A percentile compares a stretch with the other conserved stretches of the same genome.
These are phyloP conservation scores for Boletus sp. DNA, from an alignment of 768 basidiomycete genomes.

Conservation along the genomic window DNA sequence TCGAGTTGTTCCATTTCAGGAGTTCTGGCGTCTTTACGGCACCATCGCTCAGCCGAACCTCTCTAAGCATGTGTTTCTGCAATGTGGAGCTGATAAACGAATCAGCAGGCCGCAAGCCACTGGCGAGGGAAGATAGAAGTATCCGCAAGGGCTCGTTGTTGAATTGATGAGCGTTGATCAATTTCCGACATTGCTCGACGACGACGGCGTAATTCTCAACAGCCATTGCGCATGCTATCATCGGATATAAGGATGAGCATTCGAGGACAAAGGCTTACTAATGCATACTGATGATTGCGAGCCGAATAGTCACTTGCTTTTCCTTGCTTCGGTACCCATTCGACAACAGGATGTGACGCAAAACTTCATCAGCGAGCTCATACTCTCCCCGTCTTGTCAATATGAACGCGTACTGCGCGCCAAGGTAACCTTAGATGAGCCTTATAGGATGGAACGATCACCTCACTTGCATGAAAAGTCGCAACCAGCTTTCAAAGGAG, in stretches of 20 bases:
- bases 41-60: conserved; percentile 67
- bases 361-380: conserved; percentile 68
- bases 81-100: conserved; percentile 75
- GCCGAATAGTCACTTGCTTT: conserved; percentile 67
- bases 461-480: conserved; percentile 77
- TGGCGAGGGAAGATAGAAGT: conserved; percentile 68
- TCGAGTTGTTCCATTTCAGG: conserved; percentile 59
- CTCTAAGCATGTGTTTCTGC: conserved; percentile 82
- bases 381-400: conserved; percentile 62
- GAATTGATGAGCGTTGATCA: conserved; percentile 77
- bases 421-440: conserved; percentile 5
- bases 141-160: conserved; percentile 85
- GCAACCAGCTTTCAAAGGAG: conserved; percentile 81
- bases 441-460: not conserved
- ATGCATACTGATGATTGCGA: conserved; percentile 69
- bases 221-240: conserved; percentile 69
- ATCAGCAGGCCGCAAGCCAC: conserved; percentile 68
- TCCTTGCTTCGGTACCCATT: conserved; percentile 65
- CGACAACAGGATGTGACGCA: conserved; percentile 72
- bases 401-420: conserved; percentile 67
- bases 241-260: not conserved
- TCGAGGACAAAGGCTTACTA: not conserved
- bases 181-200: conserved; percentile 73
- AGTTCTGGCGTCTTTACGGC: conserved; percentile 62
- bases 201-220: conserved; percentile 54